Conservation (phyloP, 352 stramenopile species). For the Globisporangium carolinianum region DNA sequence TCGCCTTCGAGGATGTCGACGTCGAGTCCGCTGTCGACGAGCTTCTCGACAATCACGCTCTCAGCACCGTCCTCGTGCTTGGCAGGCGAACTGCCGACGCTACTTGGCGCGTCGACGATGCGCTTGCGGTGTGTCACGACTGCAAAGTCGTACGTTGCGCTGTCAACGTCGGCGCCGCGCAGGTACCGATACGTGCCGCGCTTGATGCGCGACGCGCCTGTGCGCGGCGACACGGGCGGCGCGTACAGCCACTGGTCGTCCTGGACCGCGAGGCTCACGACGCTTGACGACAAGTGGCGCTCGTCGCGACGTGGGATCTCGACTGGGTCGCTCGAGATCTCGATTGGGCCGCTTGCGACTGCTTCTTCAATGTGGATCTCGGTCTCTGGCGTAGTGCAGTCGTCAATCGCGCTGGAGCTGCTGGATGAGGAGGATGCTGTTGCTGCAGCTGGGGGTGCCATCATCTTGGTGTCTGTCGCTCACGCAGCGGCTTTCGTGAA, state of each 20-base stretch:
- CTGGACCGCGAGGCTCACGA: conserved; percentile 46
- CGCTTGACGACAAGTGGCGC: conserved; percentile 37
- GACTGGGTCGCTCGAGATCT: conserved; percentile 7
- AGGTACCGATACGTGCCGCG: conserved; percentile 51
- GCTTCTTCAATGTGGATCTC: conserved; percentile 4
- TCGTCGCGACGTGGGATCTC: conserved; percentile 15
- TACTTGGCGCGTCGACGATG: conserved; percentile 9
- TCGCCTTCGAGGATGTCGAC: conserved; percentile 71
- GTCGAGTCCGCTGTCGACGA: conserved; percentile 57
- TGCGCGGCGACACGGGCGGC: conserved; percentile 29
- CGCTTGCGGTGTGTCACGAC: conserved; percentile 55
- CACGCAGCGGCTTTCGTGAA: no score
- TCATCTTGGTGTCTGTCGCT: no score
- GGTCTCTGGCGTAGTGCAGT: conserved; percentile 1
- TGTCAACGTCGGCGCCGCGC: conserved; percentile 44
- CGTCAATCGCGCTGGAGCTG: no score
- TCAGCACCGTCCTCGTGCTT: conserved; percentile 29
- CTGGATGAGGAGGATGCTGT: no score
- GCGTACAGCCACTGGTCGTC: conserved; percentile 54
- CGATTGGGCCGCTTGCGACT: background rate
- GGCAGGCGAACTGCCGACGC: conserved; percentile 11
- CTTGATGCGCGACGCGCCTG: conserved; percentile 18
- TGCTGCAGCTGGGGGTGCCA: no score
- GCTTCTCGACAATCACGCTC: conserved; percentile 40
- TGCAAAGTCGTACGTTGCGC: conserved; percentile 60